phyloP scores from a whole-genome alignment of 2,329 filamentous ascomycete species.

The Myrmaecium sp. region DNA sequence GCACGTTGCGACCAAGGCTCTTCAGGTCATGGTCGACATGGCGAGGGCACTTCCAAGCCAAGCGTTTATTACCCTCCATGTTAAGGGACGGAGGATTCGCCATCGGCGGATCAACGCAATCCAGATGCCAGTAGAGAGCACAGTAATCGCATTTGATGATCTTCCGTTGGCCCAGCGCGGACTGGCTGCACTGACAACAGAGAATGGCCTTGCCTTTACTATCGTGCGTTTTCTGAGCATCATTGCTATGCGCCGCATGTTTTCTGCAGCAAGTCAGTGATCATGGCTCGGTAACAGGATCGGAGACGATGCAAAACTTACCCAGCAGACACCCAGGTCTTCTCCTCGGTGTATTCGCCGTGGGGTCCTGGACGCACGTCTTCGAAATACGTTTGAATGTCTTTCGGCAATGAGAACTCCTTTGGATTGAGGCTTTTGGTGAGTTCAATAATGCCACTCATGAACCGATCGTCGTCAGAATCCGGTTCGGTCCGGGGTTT shows the following conservation, averaged over 20 bases:
- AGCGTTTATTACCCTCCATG: constrained; percentile 36
- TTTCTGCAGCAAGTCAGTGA: too few relatives aligned
- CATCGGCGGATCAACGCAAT: constrained; percentile 75
- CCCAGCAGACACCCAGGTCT: constrained; percentile 37
- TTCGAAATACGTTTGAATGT: constrained; percentile 60
- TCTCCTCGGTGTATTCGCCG: constrained; percentile 69
- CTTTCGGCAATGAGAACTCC: constrained; percentile 49
- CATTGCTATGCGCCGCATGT: too few relatives aligned
- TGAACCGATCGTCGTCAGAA: neutral
- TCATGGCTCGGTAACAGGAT: too few relatives aligned
- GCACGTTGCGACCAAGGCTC: constrained; percentile 26
- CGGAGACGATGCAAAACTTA: constrained; percentile 31
- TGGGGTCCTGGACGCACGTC: constrained; percentile 60
- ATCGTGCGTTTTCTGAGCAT: too few relatives aligned
- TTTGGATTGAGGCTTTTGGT: constrained; percentile 24
- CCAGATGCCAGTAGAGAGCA: constrained; percentile 71
- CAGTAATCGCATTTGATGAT: constrained; percentile 83
- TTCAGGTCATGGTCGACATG: constrained; percentile 64
- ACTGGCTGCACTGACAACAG: constrained; percentile 58
- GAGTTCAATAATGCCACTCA: constrained; percentile 22
- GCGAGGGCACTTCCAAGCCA: constrained; percentile 74
- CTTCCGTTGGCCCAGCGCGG: constrained; percentile 45
- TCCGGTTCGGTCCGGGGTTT: constrained; percentile 21
- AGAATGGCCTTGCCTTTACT: constrained; percentile 57
- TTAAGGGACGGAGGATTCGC: constrained; percentile 52